Percentiles rank a stretch among this genome's conserved stretches.
These are phyloP conservation scores for Petunia axillaris DNA, from an alignment of 257 asterid genomes.

Conservation along the genomic window DNA sequence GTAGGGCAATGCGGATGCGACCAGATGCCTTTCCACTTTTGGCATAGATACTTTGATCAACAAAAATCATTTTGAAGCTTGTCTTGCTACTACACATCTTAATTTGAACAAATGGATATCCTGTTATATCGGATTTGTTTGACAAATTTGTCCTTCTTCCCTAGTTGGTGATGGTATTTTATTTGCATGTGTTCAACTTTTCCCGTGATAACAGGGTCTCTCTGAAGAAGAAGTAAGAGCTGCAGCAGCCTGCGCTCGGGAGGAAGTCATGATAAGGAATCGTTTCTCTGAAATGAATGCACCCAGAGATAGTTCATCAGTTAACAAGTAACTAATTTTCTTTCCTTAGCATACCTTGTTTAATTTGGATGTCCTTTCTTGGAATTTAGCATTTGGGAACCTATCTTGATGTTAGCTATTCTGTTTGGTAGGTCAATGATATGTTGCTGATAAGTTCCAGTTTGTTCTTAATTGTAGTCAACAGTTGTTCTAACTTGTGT, in stretches of 20 bases:
- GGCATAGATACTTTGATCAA: background rate
- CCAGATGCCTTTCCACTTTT: background rate
- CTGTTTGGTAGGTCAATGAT: background rate
- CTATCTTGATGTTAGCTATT: constrained; percentile 4
- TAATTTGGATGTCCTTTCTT: background rate
- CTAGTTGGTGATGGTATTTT: constrained; percentile 20
- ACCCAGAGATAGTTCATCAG: constrained; percentile 84
- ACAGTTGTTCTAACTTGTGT: background rate
- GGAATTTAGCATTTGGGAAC: background rate
- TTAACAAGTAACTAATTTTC: constrained; percentile 69
- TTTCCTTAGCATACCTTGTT: constrained; percentile 7
- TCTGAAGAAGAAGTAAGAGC: constrained; percentile 98
- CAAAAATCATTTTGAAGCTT: background rate
- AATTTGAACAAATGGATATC: constrained; percentile 13
- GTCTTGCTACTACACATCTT: constrained; percentile 9
- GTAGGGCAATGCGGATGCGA: background rate
- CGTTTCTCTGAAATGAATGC: constrained; percentile 99
- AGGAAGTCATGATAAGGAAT: constrained; percentile 96
- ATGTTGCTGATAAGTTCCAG: constrained; percentile 10
- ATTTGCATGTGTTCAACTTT: constrained; percentile 23
- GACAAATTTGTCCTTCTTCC: background rate
- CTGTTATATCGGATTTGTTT: background rate
- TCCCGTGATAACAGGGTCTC: constrained; percentile 71
- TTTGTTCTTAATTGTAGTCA: constrained; percentile 11
- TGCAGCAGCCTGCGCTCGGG: constrained; percentile 99